Base-by-base conservation (phyloP, 768 basidiomycete genomes). In the Gymnopilus dilepis region DNA sequence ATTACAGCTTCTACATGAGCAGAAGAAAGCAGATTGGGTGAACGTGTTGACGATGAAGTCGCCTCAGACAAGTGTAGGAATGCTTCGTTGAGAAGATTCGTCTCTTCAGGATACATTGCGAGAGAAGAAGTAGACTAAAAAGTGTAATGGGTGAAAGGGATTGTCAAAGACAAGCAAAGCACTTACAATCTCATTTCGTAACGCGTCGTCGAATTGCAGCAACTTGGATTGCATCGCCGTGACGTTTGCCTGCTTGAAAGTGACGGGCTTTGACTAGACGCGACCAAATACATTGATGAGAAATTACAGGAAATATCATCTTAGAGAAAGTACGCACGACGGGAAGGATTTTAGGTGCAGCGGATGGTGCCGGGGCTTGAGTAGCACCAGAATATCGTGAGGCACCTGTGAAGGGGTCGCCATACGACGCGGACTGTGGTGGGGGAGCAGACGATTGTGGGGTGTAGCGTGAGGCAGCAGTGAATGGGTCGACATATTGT, bases 171-270 rank as follows among this genome's bases (percentile, higher is more conserved):
- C 31, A 54, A 22, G 31, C 52, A 34, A 13, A 28, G 13, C 13
- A 64, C 90, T 66, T 69, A 95, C 92, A 55, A 87, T 88, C 70
- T 91, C 89, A 62, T 84, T 77, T 57, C 80, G 82, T 37, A 95
- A 75, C 19, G 75, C 82, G 43, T 90, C 86, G 65, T 94, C 83
- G 52, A 95, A 88, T 70, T 95, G 89, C 62, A 83, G 81, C 19
- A 94, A 68, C 74, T 96, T 96, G 21, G 81, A 80, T 68, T 86
- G 87, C 87, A 96, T 92, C 17, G 92, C 92, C 21, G 80, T 69
- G 26, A 96, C 82, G 72, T 84, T 86, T 2, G 88, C 92, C 79
- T 94, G 92, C 65, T 91, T 93, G 80, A 98, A 97, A n/a, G 83
- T 79, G 19, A 94, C 82, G 42, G 82, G 79, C 38, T 82, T 85